These are phyloP conservation scores for Microascus cirrosus DNA, from an alignment of 2,329 filamentous ascomycete species.

Conservation along the genomic window DNA sequence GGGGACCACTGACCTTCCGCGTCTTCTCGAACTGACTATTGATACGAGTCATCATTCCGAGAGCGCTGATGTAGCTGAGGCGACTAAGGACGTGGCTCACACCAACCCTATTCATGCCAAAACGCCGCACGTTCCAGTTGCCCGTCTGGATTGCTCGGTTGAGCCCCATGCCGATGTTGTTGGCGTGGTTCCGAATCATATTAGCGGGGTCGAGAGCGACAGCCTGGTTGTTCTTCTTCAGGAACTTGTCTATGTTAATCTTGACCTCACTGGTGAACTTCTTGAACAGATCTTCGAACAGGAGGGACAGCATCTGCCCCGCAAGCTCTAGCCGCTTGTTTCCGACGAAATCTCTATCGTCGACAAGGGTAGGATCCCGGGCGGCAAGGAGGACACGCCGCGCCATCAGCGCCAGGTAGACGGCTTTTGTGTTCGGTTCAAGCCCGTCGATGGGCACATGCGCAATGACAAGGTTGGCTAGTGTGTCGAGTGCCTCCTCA, in stretches of 20 bases:
- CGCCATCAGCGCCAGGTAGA: constrained; percentile 96
- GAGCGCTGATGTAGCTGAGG: constrained; percentile 88
- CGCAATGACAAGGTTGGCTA: constrained; percentile 86
- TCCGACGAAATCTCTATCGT: constrained; percentile 94
- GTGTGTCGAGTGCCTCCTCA: constrained; percentile 84
- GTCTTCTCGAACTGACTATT: constrained; percentile 99
- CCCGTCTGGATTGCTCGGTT: constrained; percentile 94
- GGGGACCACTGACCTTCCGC: constrained; percentile 86
- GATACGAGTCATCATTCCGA: constrained; percentile 99
- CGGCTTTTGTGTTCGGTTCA: constrained; percentile 92
- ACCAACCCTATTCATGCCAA: constrained; percentile 95
- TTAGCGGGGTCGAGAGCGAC: constrained; percentile 79
- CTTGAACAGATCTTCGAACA: constrained; percentile 98
- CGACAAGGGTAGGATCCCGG: constrained; percentile 78
- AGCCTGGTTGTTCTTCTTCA: constrained; percentile 87
- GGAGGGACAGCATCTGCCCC: constrained; percentile 80
- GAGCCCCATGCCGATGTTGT: constrained; percentile 83
- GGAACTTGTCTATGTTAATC: constrained; percentile 84
- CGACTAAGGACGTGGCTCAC: constrained; percentile 94
- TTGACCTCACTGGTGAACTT: constrained; percentile 84
- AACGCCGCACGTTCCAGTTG: constrained; percentile 96
- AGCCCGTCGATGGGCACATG: constrained; percentile 86
- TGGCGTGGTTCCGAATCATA: constrained; percentile 74
- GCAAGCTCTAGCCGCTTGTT: constrained; percentile 95
- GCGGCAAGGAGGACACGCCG: constrained; percentile 92